Evolutionary conservation across 306 rosid genomes (phyloP), one percentile per base, ranked within the genome.

Genomic region (Cicer judaicum): DNA sequence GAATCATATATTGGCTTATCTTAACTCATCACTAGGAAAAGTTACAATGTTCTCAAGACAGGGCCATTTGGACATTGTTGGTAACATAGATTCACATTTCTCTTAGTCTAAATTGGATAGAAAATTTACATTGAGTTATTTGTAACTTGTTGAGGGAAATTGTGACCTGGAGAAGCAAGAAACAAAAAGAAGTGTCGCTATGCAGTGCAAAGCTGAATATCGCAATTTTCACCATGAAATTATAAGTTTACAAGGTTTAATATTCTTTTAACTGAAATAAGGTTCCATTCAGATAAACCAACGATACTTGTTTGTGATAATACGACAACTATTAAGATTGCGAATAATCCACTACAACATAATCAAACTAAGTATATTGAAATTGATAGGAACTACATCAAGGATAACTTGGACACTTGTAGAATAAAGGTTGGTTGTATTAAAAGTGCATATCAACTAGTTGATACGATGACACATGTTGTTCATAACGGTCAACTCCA

Each of bases 231-330:
- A 65, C 11, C 40, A 43, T 65, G 39, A 13, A 2, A 63, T 15
- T 16, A 5, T 4, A 5, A 42, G 70, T 36, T 41, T 64, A 64
- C 13, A n/a, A 16, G 38, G 52, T 12, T 64, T 39, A 10, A 42
- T 4, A 15, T n/a, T n/a, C n/a, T n/a, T n/a, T n/a, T 14, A 41
- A 14, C 6, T 40, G 52, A 64, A 64, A 36, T 64, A 2, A 15
- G 21, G 36, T 64, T 64, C 0, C 10, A 5, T 64, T 64, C 15
- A 10, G 46, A 7, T 5, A 40, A 64, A 41, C 14, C 38, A 9
- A 64, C 42, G 70, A 8, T 56, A 21, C 72, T 44, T 10, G 21
- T 66, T 10, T 66, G 55, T 10, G 72, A 67, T 67, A 68, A 68
- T 8, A 4, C 1, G 4, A 3, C 12, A 47, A 43, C 73, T n/a